These are phyloP conservation scores for Spergularia azorica DNA, from an alignment of 179 eudicot genomes.

Conservation along the genomic window DNA sequence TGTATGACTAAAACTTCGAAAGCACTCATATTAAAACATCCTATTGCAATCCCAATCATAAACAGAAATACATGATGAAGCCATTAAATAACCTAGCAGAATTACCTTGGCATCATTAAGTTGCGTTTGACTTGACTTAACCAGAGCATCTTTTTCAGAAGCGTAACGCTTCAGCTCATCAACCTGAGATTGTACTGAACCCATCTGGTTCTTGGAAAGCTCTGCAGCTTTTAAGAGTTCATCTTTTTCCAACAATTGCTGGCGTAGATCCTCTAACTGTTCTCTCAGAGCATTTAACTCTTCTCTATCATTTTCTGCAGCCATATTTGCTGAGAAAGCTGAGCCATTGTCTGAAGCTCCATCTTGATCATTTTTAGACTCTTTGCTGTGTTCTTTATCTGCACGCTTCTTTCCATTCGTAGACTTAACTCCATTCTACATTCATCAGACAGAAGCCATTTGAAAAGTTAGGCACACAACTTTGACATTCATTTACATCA, in stretches of 20 bases:
- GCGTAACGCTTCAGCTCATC: slow-evolving; percentile 58
- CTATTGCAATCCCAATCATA: not conserved
- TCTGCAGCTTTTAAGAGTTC: slow-evolving; percentile 71
- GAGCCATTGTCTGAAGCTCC: slow-evolving; percentile 44
- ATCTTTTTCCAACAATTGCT: slow-evolving; percentile 69
- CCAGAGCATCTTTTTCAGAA: slow-evolving; percentile 61
- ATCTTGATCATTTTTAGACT: slow-evolving; percentile 40
- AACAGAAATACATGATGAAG: slow-evolving; percentile 3
- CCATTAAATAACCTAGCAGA: not conserved
- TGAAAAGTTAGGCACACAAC: slow-evolving; percentile 14
- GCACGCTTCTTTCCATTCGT: slow-evolving; percentile 47
- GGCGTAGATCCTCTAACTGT: slow-evolving; percentile 73
- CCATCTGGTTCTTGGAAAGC: slow-evolving; percentile 48
- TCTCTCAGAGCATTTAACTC: slow-evolving; percentile 65
- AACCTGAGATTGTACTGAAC: slow-evolving; percentile 45
- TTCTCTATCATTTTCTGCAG: slow-evolving; percentile 59
- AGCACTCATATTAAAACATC: not conserved
- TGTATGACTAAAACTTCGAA: not conserved
- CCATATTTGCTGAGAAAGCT: slow-evolving; percentile 41
- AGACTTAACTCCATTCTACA: slow-evolving; percentile 59
- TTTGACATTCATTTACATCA: slow-evolving; percentile 10
- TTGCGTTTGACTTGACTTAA: slow-evolving; percentile 63
- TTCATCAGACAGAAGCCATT: slow-evolving; percentile 11
- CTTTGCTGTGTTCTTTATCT: slow-evolving; percentile 46
- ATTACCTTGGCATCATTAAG: slow-evolving; percentile 76